These are phyloP conservation scores for Podila epigama DNA, from an alignment of 192 early-diverging fungal genomes.

Conservation along the genomic window DNA sequence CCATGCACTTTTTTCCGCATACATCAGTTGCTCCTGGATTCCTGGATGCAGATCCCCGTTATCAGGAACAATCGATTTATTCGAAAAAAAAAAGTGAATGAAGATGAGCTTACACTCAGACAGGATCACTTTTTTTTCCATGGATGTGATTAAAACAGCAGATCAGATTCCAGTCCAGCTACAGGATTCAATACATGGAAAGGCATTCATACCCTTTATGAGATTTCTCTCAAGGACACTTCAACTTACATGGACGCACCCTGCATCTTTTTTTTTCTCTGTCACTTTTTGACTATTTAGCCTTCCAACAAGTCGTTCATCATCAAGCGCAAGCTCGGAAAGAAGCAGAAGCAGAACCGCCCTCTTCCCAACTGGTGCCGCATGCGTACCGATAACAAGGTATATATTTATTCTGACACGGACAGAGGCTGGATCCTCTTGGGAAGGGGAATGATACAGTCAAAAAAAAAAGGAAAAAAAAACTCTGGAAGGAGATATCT, in stretches of 20 bases:
- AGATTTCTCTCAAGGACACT: background rate
- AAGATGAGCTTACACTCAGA: too few relatives aligned
- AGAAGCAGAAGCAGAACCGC: constrained; percentile 99
- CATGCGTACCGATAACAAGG: constrained; percentile 93
- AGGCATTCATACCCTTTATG: too few relatives aligned
- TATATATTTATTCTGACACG: constrained; percentile 60
- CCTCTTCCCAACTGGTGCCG: constrained; percentile 98
- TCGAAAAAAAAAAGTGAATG: too few relatives aligned
- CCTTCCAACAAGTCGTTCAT: constrained; percentile 98
- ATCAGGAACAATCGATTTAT: too few relatives aligned
- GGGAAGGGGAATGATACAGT: background rate
- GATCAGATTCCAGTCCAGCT: too few relatives aligned
- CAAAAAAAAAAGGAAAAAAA: background rate
- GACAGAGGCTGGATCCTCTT: background rate
- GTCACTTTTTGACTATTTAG: constrained; percentile 46
- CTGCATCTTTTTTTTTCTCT: background rate
- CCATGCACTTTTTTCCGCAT: too few relatives aligned
- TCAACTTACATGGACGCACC: background rate
- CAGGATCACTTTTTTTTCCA: too few relatives aligned
- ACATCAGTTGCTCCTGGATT: too few relatives aligned
- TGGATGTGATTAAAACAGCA: too few relatives aligned
- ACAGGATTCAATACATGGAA: too few relatives aligned
- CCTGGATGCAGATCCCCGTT: too few relatives aligned
- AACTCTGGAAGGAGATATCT: background rate
- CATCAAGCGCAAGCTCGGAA: constrained; percentile 98